These are phyloP conservation scores for Trametes cingulata DNA, from an alignment of 768 basidiomycete genomes.

Conservation along the genomic window DNA sequence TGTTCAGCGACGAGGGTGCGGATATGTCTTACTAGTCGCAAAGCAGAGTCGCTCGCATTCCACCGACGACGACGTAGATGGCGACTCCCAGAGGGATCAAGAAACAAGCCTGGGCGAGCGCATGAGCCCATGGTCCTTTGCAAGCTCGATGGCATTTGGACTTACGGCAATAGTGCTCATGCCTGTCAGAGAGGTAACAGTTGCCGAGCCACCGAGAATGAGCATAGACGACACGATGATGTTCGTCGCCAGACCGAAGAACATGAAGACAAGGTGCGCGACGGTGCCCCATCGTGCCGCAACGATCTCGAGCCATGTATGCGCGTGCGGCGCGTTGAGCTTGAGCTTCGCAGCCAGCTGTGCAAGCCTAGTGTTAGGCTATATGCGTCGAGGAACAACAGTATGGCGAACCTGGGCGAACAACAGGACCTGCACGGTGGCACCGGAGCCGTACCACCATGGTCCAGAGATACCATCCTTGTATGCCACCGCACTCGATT, in stretches of 20 bases:
- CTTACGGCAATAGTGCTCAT: constrained; percentile 82
- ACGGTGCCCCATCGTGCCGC: constrained; percentile 74
- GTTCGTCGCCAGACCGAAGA: constrained; percentile 92
- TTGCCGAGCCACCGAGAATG: constrained; percentile 80
- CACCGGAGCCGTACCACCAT: constrained; percentile 93
- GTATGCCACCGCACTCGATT: constrained; percentile 84
- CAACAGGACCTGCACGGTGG: constrained; percentile 84
- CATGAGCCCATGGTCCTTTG: not conserved
- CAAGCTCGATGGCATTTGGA: not conserved
- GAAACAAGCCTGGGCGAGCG: constrained; percentile 68
- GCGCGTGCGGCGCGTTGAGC: constrained; percentile 83
- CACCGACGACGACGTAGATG: constrained; percentile 85
- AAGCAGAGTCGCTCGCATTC: constrained; percentile 82
- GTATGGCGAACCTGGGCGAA: constrained; percentile 73
- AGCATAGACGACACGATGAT: constrained; percentile 89
- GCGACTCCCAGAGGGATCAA: constrained; percentile 85
- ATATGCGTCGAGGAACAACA: too few relatives aligned
- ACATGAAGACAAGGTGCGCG: constrained; percentile 85
- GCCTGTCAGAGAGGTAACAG: constrained; percentile 84
- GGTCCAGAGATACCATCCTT: constrained; percentile 84
- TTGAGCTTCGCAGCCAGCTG: constrained; percentile 92
- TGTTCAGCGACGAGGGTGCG: not conserved
- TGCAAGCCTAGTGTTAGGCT: too few relatives aligned
- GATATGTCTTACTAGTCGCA: constrained; percentile 74
- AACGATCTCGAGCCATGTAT: constrained; percentile 90